Base-by-base conservation (phyloP, 2,329 filamentous ascomycete genomes). In the Cladobotryum mycophilum region DNA sequence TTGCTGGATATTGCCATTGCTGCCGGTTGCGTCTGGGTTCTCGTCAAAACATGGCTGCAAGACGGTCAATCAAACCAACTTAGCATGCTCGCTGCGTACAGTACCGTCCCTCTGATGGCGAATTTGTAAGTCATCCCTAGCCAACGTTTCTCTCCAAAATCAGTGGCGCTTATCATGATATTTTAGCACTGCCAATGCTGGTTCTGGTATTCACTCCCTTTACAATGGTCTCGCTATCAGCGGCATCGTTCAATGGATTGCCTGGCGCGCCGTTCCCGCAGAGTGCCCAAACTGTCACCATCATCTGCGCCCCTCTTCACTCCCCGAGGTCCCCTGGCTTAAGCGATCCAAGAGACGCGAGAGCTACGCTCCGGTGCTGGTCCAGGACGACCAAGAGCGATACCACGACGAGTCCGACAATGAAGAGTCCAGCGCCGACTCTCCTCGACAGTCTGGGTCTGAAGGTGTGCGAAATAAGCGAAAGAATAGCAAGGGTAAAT, bases 1-100 rank as follows among this genome's bases (percentile, higher is more conserved):
- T 51, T 61, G 18, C 61, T 59, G 35, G 71, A 74, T 53, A 55
- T 63, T 5, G 46, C 67, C 7, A 63, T 73, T 3, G 66, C 69
- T 7, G 61, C 65, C 0, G 62, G 64, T 4, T 54, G 70, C 12
- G 65, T 73, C 65, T 55, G 68, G 6, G 67, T 72, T 5, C 52
- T 74, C 46, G 66, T 72, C 18, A 69, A 70, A 35, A 72, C 70
- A 1, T 74, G 70, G 69, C 65, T 66, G 37, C 54, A 56, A 34
- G 59, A 59, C 14, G 53, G 58, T 6, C 45, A 51, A 11, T 59
- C 60, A 25, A 58, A 64, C 3, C 60, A 64, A 47, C 53, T 70
- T 45, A 66, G 63, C 38, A 71, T 72, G 69, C 61, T 74, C 33
- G 69, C 69, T 36, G 66, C 70, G 12, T 74, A 73, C 55, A 65